These are phyloP conservation scores for Vitis labrusca DNA, from an alignment of 164 flowering plant species.

Conservation along the genomic window DNA sequence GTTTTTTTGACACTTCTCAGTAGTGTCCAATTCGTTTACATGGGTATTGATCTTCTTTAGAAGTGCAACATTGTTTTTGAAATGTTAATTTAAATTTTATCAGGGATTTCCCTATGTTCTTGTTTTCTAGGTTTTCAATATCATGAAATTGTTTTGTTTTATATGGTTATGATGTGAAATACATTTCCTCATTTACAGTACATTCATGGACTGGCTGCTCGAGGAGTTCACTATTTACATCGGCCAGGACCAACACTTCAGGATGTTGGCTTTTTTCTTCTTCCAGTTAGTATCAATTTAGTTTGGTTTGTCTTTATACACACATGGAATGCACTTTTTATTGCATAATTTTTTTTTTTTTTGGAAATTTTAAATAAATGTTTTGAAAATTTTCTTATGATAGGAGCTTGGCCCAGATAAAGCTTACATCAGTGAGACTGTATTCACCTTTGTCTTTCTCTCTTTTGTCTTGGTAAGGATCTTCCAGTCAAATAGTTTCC, in stretches of 20 bases:
- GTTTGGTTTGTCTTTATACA: background rate
- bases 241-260: slow-evolving; percentile 94
- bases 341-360: too few relatives aligned
- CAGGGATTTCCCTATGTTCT: background rate
- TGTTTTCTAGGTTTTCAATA: background rate
- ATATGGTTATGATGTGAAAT: background rate
- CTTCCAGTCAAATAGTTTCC: background rate
- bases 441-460: slow-evolving; percentile 71
- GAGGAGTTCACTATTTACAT: slow-evolving; percentile 96
- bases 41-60: too few relatives aligned
- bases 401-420: slow-evolving; percentile 93
- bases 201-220: slow-evolving; percentile 95
- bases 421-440: slow-evolving; percentile 88
- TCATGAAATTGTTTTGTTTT: background rate
- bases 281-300: slow-evolving; percentile 61
- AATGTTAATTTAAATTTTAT: too few relatives aligned
- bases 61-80: too few relatives aligned
- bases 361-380: background rate
- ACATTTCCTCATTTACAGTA: slow-evolving; percentile 48
- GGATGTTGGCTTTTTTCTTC: slow-evolving; percentile 85
- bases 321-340: background rate
- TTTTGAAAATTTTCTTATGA: background rate
- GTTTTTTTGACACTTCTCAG: too few relatives aligned
- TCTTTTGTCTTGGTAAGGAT: slow-evolving; percentile 81
- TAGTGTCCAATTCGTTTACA: too few relatives aligned